Percentiles rank a stretch among this genome's conserved stretches.
phyloP scores from a whole-genome alignment of 148 eudicot species.

The Amaranthus palmeri region DNA sequence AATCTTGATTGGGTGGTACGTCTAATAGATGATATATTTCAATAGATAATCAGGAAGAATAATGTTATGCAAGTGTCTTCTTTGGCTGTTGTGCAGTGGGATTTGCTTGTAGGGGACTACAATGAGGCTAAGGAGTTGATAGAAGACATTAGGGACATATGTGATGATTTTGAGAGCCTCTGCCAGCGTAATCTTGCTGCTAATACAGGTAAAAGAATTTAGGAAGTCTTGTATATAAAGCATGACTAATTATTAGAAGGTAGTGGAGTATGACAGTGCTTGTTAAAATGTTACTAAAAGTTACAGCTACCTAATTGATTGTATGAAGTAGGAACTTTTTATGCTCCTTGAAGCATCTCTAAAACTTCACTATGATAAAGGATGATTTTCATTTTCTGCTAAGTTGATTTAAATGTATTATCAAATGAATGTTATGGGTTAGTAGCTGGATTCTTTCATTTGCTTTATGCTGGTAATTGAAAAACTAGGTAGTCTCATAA shows the following conservation, averaged over 20 bases:
- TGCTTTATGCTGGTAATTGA: not conserved
- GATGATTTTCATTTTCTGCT: not conserved
- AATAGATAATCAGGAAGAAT: not conserved
- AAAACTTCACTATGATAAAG: not conserved
- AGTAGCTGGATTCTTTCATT: not conserved
- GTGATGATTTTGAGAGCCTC: conserved; percentile 92
- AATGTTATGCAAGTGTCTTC: conserved; percentile 5
- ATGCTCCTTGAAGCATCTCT: not conserved
- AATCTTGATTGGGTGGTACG: conserved; percentile 95
- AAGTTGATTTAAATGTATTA: not conserved
- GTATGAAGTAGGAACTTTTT: not conserved
- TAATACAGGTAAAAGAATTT: conserved; percentile 62
- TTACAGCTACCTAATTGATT: too few species aligned
- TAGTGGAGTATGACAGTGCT: not conserved
- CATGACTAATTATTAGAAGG: not conserved
- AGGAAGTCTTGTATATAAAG: not conserved
- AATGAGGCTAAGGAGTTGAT: conserved; percentile 75
- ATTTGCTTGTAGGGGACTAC: conserved; percentile 81
- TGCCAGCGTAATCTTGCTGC: conserved; percentile 98
- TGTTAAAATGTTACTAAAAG: not conserved
- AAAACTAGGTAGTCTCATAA: not conserved
- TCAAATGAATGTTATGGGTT: not conserved
- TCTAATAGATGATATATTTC: conserved; percentile 3
- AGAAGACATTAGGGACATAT: conserved; percentile 80
- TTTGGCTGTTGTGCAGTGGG: conserved; percentile 50